These are phyloP conservation scores for Camellia oleifera DNA, from an alignment of 179 eudicot species.

Conservation along the genomic window DNA sequence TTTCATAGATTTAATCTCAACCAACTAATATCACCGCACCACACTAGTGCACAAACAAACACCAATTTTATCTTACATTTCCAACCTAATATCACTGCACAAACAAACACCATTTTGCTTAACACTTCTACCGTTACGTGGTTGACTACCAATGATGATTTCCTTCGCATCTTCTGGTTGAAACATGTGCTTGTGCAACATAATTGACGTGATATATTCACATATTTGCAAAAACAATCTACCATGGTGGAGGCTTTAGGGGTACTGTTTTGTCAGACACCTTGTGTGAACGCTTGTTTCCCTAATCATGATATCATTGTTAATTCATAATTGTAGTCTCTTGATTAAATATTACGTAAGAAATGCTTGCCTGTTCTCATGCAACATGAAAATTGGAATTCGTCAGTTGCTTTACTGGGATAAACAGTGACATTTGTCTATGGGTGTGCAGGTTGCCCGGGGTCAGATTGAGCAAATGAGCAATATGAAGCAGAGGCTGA, in stretches of 20 bases:
- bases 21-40: no score
- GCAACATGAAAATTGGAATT: background rate
- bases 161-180: background rate
- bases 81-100: no score
- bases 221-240: background rate
- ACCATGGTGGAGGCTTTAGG: background rate
- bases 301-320: background rate
- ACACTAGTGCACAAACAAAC: no score
- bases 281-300: background rate
- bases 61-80: no score
- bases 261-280: background rate
- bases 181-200: background rate
- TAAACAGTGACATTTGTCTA: slow-evolving; percentile 1
- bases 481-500: slow-evolving; percentile 43
- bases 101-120: background rate
- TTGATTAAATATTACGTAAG: background rate
- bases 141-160: background rate
- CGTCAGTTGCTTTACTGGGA: background rate
- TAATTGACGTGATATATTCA: background rate
- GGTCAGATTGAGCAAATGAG: slow-evolving; percentile 44
- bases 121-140: background rate
- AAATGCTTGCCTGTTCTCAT: background rate
- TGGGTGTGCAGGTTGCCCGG: slow-evolving; percentile 61
- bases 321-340: background rate
- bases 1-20: no score